phyloP scores from a whole-genome alignment of 1,139 yeast species.

The Kodamaea alishanica region DNA sequence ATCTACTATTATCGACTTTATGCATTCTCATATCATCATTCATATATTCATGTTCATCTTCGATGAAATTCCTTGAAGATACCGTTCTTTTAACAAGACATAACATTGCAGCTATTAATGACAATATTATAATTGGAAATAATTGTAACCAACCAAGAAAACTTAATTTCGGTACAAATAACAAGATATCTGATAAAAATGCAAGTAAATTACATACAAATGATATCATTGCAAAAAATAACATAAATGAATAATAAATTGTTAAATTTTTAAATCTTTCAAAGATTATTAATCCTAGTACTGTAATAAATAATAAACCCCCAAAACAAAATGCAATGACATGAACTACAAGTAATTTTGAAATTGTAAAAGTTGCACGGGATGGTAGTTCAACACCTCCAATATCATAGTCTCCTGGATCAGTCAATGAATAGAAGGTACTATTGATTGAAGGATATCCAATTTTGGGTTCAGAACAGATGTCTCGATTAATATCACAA shows the following conservation, averaged over 20 bases:
- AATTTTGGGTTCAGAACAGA: constrained; percentile 33
- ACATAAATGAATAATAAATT: constrained; percentile 20
- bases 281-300: constrained; percentile 11
- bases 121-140: constrained; percentile 35
- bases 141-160: constrained; percentile 46
- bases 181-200: constrained; percentile 38
- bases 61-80: constrained; percentile 35
- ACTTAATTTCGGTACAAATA: constrained; percentile 39
- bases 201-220: constrained; percentile 40
- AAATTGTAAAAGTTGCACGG: constrained; percentile 37
- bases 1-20: constrained; percentile 17
- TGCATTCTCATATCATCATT: constrained; percentile 40
- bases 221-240: constrained; percentile 31
- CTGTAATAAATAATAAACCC: constrained; percentile 22
- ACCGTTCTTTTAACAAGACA: constrained; percentile 42
- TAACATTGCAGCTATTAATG: constrained; percentile 34
- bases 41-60: constrained; percentile 27
- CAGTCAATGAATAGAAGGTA: constrained; percentile 15
- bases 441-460: constrained; percentile 36
- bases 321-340: constrained; percentile 41
- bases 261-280: constrained; percentile 6
- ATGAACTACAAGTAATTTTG: constrained; percentile 43
- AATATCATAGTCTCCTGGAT: constrained; percentile 11
- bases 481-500: constrained; percentile 26
- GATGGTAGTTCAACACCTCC: constrained; percentile 39